Conservation (phyloP, 148 eudicot species). For the Dysphania ambrosioides region DNA sequence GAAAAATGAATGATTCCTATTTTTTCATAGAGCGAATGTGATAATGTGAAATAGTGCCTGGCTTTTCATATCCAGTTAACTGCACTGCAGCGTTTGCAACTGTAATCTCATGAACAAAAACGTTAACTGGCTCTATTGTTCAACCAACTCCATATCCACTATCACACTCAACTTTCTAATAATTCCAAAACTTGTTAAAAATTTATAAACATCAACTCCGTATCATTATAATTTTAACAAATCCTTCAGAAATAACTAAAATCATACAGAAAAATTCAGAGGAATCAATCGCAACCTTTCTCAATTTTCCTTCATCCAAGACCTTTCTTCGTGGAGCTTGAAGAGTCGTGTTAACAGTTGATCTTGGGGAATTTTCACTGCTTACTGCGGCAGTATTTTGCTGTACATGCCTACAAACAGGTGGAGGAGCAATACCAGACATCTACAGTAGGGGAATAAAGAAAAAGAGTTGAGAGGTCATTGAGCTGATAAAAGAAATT, state of each 20-base stretch:
- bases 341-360: slow-evolving; percentile 62
- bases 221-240: too few species aligned
- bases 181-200: not conserved
- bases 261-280: not conserved
- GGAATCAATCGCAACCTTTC: slow-evolving; percentile 57
- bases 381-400: slow-evolving; percentile 46
- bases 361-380: slow-evolving; percentile 66
- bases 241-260: not conserved
- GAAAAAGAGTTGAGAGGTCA: slow-evolving; percentile 23
- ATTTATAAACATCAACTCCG: not conserved
- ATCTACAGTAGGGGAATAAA: slow-evolving; percentile 47
- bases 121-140: not conserved
- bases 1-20: too few species aligned
- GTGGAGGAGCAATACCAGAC: slow-evolving; percentile 90
- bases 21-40: too few species aligned
- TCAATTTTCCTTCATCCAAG: slow-evolving; percentile 93
- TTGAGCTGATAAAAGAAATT: not conserved
- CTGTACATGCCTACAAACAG: slow-evolving; percentile 62
- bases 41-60: too few species aligned
- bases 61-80: too few species aligned
- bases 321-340: slow-evolving; percentile 92
- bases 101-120: not conserved
- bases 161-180: not conserved
- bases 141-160: not conserved
- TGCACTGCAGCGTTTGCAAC: not conserved